Conservation (phyloP, 1,284 basidiomycete species). For the Marasmius tenuissimus region DNA sequence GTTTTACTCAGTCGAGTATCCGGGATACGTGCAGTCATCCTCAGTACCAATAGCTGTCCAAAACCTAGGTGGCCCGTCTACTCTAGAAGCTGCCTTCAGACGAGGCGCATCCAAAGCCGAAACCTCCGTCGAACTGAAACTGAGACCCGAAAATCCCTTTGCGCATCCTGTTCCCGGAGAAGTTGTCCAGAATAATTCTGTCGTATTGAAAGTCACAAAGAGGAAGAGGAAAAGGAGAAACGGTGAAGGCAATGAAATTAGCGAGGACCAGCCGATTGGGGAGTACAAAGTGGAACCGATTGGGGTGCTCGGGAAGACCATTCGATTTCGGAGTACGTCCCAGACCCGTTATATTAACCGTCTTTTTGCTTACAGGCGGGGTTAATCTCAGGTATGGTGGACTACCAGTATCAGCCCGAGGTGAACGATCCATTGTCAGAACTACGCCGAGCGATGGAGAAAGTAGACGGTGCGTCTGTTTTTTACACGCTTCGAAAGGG, state of each 20-base stretch:
- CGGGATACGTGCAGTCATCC: conserved; percentile 71
- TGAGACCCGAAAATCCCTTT: conserved; percentile 73
- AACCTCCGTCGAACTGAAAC: conserved; percentile 69
- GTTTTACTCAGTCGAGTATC: conserved; percentile 87
- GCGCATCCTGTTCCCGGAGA: conserved; percentile 83
- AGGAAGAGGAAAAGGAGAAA: conserved; percentile 49
- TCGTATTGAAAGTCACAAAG: conserved; percentile 80
- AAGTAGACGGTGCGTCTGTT: conserved; percentile 69
- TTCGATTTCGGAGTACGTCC: conserved; percentile 83
- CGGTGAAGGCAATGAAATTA: background rate
- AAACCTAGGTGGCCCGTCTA: conserved; percentile 66
- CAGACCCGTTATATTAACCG: background rate
- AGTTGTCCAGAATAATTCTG: conserved; percentile 71
- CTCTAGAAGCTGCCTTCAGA: conserved; percentile 75
- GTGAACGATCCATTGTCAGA: conserved; percentile 67
- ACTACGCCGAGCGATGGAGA: conserved; percentile 71
- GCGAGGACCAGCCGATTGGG: conserved; percentile 36
- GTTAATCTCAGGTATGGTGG: conserved; percentile 73
- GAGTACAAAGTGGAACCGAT: conserved; percentile 80
- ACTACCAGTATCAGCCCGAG: conserved; percentile 85
- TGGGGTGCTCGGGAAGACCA: conserved; percentile 79
- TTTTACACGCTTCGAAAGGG: conserved; percentile 7
- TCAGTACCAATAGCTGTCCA: conserved; percentile 67
- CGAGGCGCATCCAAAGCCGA: conserved; percentile 58
- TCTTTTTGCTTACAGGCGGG: conserved; percentile 1